A percentile compares a stretch with the other conserved stretches of the same genome.
Conservation (phyloP, 2,329 filamentous ascomycete species). For the Xylaria sp. region DNA sequence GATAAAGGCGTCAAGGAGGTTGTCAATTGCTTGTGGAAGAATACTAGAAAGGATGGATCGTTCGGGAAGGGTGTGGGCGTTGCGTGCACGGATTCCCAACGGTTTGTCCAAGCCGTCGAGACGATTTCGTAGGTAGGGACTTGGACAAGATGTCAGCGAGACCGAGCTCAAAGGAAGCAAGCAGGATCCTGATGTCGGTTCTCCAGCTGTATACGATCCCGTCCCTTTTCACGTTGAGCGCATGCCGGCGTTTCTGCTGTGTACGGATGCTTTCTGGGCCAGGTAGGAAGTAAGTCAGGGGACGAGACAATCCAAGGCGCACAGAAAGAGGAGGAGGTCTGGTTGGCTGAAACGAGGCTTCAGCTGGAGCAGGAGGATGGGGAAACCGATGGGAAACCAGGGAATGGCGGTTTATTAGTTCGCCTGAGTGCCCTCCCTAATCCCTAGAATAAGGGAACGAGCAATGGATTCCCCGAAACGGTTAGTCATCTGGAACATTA, state of each 20-base stretch:
- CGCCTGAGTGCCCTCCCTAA: background rate
- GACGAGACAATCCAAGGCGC: background rate
- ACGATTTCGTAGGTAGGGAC: background rate
- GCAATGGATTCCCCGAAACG: background rate
- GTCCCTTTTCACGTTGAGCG: background rate
- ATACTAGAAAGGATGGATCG: constrained; percentile 15
- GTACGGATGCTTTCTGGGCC: constrained; percentile 5
- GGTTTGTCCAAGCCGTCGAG: background rate
- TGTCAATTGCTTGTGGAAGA: constrained; percentile 1
- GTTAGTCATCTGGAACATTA: background rate
- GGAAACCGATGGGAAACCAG: constrained; percentile 1
- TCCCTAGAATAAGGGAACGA: background rate
- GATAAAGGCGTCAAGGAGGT: constrained; percentile 1
- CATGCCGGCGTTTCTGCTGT: background rate
- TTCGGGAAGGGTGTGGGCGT: constrained; percentile 21
- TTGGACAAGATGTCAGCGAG: constrained; percentile 6
- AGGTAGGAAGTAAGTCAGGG: constrained; percentile 10
- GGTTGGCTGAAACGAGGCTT: constrained; percentile 11
- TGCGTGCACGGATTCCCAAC: constrained; percentile 1
- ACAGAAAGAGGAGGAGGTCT: constrained; percentile 3
- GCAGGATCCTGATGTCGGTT: background rate
- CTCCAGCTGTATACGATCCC: constrained; percentile 2
- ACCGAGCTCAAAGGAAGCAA: background rate
- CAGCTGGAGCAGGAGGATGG: constrained; percentile 10
- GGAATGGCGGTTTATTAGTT: background rate